These are phyloP conservation scores for Canariomyces notabilis DNA, from an alignment of 2,329 filamentous ascomycete species.

Conservation along the genomic window DNA sequence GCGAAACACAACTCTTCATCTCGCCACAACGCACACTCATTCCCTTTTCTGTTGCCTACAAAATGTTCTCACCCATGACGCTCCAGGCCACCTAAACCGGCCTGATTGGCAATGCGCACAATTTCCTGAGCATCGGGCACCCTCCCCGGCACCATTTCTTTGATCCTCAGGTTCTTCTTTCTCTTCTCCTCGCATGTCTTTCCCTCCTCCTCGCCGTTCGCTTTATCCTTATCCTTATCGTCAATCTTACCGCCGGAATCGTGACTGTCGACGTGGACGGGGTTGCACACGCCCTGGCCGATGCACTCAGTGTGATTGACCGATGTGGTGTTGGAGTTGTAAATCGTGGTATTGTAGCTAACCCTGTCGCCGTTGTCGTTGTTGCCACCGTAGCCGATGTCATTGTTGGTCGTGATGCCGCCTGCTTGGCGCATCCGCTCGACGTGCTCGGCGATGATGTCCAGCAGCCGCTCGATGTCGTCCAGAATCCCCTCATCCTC, in stretches of 20 bases:
- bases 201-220: neutral
- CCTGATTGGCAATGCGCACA: too few relatives aligned
- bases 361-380: neutral
- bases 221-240: neutral
- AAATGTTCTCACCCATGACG: too few relatives aligned
- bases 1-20: too few relatives aligned
- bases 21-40: too few relatives aligned
- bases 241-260: neutral
- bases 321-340: slow-evolving; percentile 9
- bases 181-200: neutral
- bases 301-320: too few relatives aligned
- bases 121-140: too few relatives aligned
- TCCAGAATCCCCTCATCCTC: neutral
- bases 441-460: slow-evolving; percentile 7
- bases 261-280: slow-evolving; percentile 7
- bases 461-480: slow-evolving; percentile 2
- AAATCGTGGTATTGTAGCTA: too few relatives aligned
- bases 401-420: neutral
- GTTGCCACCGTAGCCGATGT: neutral
- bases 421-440: slow-evolving; percentile 4
- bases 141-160: neutral
- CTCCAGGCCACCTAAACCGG: too few relatives aligned
- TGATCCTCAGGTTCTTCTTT: neutral
- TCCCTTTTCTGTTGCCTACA: too few relatives aligned
- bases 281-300: slow-evolving; percentile 16